Evolutionary conservation across 208 protist genomes (phyloP).

Genomic region (Trypanosoma cruzi): DNA sequence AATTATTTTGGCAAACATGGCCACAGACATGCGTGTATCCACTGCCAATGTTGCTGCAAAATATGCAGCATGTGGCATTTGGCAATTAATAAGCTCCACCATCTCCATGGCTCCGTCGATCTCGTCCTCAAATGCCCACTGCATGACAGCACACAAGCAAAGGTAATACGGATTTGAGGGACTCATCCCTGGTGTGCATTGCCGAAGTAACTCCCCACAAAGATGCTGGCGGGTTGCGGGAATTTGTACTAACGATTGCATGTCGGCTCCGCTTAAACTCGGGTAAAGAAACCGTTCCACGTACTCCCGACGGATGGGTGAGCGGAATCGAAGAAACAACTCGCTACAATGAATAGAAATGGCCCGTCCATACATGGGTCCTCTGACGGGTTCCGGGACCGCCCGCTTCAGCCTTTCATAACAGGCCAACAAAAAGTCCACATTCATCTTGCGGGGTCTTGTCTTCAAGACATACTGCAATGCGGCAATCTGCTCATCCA

Average conservation of each 20-base stretch:
- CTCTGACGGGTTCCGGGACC: conserved; percentile 61
- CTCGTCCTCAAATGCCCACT: conserved; percentile 77
- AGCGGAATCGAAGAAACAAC: conserved; percentile 89
- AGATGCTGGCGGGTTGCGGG: conserved; percentile 77
- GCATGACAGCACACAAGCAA: conserved; percentile 87
- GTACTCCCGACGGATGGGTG: conserved; percentile 88
- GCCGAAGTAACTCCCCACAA: conserved; percentile 62
- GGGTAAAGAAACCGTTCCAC: conserved; percentile 91
- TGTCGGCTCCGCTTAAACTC: conserved; percentile 79
- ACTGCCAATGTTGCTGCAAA: conserved; percentile 82
- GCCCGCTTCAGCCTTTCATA: conserved; percentile 89
- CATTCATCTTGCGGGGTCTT: conserved; percentile 76
- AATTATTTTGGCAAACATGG: conserved; percentile 89
- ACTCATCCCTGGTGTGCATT: conserved; percentile 78
- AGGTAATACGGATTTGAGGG: conserved; percentile 85
- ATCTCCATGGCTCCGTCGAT: conserved; percentile 78
- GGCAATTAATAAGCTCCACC: conserved; percentile 80
- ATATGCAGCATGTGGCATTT: conserved; percentile 91
- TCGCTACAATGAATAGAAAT: conserved; percentile 89
- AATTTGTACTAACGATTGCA: conserved; percentile 70
- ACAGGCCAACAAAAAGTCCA: conserved; percentile 89
- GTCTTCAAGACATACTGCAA: conserved; percentile 82
- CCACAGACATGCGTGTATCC: conserved; percentile 86
- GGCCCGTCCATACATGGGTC: conserved; percentile 71
- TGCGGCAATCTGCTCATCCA: conserved; percentile 80